Evolutionary conservation across 2,329 filamentous ascomycete species (phyloP), one percentile per base, ranked within the genome.

Genomic region (Calonectria hawksworthii): DNA sequence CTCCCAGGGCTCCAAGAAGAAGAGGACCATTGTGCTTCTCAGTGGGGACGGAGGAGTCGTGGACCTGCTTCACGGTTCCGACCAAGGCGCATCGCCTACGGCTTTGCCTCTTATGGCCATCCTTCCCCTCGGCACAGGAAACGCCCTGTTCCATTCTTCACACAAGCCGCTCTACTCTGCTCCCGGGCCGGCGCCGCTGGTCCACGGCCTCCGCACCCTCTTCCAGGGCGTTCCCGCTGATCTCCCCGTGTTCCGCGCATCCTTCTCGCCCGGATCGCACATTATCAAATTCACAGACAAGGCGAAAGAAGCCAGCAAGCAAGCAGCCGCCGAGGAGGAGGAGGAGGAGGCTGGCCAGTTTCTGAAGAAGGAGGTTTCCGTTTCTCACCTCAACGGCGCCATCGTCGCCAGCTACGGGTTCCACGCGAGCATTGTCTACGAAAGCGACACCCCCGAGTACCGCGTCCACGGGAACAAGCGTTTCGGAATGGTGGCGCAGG

Each of bases 361-460:
- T 9, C 74, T 79, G 3, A 83, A 84, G 64, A 71, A 84, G n/a
- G 79, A 84, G 38, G 80, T 84, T 13, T 72, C 77, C 1, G 84
- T 88, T 6, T 80, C 83, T 0, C 83, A 85, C 59, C 86, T 94
- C 30, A 90, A 94, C 80, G 96, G 95, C 32, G 94, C 94, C 30
- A 95, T 98, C 28, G 96, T 99, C 2, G 93, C 93, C 56, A 97
- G 94, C 83, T 98, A 98, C 90, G 96, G 94, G 26, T 92, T 99
- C 81, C 96, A 99, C 82, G 95, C 96, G 36, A 93, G 93, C 52
- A 89, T 99, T 4, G 95, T 99, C 28, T 96, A 95, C 79, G 96
- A 98, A 86, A 97, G 94, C 84, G 96, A 99, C 84, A 98, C 96
- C 0, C 88, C 91, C 0, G 93, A 92, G 77, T 96, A 96, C 84